A percentile compares a stretch with the other conserved stretches of the same genome.
Evolutionary conservation across 2,329 filamentous ascomycete species (phyloP).

Genomic region (Aureobasidium sp.): DNA sequence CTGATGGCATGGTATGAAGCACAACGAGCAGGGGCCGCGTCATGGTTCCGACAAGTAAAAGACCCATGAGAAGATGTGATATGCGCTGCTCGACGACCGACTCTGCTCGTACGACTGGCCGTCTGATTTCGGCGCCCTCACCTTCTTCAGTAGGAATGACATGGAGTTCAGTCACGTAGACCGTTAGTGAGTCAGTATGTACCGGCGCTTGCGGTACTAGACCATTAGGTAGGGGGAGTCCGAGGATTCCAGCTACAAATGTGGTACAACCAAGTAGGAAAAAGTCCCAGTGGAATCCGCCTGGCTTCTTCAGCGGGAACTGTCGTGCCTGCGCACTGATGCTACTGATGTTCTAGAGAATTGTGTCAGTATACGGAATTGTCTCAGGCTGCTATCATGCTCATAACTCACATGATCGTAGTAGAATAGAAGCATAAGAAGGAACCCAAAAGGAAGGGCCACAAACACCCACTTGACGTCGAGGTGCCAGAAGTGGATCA

Average conservation of each 20-base stretch:
- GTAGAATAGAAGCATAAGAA: conserved; percentile 62
- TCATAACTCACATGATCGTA: conserved; percentile 43
- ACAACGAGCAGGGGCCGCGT: background rate
- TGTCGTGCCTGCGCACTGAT: background rate
- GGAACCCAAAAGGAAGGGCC: conserved; percentile 58
- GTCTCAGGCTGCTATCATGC: no score
- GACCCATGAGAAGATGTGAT: background rate
- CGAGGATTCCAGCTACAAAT: background rate
- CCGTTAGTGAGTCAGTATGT: background rate
- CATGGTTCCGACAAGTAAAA: background rate
- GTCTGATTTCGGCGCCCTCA: background rate
- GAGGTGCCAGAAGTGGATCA: conserved; percentile 61
- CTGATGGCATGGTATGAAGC: background rate
- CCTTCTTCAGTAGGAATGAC: background rate
- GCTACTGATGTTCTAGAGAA: background rate
- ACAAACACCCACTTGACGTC: conserved; percentile 59
- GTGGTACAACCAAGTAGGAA: background rate
- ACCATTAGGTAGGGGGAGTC: background rate
- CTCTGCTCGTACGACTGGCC: background rate
- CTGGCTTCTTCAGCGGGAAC: background rate
- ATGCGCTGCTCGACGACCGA: background rate
- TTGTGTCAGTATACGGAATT: background rate
- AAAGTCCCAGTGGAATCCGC: background rate
- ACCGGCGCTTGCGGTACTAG: background rate
- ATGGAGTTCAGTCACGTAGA: background rate